Evolutionary conservation across 176 grass and related monocot genomes (phyloP), one percentile per base, ranked within the genome.

Genomic region (Echinochloa phyllopogon): DNA sequence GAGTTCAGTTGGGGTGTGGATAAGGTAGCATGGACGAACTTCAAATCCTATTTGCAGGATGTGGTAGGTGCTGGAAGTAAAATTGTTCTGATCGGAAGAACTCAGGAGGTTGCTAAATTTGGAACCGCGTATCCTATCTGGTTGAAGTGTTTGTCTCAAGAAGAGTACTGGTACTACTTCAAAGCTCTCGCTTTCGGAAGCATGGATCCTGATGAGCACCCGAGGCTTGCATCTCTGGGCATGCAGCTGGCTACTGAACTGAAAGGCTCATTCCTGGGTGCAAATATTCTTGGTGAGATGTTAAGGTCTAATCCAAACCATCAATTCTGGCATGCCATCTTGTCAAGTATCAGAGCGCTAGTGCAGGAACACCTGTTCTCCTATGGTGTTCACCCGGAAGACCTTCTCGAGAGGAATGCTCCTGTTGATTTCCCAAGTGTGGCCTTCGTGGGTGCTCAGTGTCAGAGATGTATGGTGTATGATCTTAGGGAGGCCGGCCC

Each of bases 141-240:
- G n/a, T 4, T 92, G 37, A 84, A 82, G n/a, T 72, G 25, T 40
- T 69, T 91, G 55, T 77, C 75, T 39, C 69, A 81, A 37, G 81
- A 91, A 17, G 85, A 88, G 37, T 88, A 88, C 72, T 67, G 73
- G 47, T 91, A 82, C 27, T 85, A 74, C 84, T 91, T 91, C 75
- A 81, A 80, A 42, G 74, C 69, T 11, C 75, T 80, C 44, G 49
- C 85, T 18, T 91, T 91, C 29, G 81, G 86, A 40, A 88, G 76
- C 53, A 84, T 62, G 62, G 14, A 91, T 27, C 81, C 85, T 58
- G 50, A 88, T 64, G 85, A 85, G 6, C 68, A 74, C 16, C 70
- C 69, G 2, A 77, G 38, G 20, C 77, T 86, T 40, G 82, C 60
- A 33, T 80, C 61, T 69, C 11, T 88, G 18, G 86, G 61, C n/a